Conservation (phyloP, 495 filamentous ascomycete species). For the Sporormia fimetaria region DNA sequence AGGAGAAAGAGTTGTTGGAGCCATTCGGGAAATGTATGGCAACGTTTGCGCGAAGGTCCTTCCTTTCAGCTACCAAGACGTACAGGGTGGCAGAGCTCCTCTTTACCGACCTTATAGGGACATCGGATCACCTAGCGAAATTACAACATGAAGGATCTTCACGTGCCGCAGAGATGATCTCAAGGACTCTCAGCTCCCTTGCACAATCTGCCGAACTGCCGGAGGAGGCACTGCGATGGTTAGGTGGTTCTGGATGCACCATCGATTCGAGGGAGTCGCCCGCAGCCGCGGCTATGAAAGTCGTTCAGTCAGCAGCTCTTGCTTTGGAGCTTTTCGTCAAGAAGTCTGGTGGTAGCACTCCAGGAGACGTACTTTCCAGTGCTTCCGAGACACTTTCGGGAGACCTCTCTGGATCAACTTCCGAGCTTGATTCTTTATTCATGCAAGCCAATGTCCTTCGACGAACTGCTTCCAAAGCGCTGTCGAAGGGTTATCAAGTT, state of each 20-base stretch:
- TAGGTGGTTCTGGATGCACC: not conserved
- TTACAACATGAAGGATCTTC: not conserved
- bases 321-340: slow-evolving; percentile 11
- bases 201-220: slow-evolving; percentile 16
- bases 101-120: slow-evolving; percentile 11
- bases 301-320: slow-evolving; percentile 11
- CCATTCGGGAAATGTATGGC: slow-evolving; percentile 57
- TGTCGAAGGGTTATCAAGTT: not conserved
- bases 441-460: slow-evolving; percentile 20
- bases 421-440: slow-evolving; percentile 23
- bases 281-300: slow-evolving; percentile 5
- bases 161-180: not conserved
- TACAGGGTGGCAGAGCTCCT: slow-evolving; percentile 24
- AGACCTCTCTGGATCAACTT: slow-evolving; percentile 17
- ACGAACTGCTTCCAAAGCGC: slow-evolving; percentile 15
- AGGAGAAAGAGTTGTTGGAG: slow-evolving; percentile 55
- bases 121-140: not conserved
- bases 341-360: not conserved
- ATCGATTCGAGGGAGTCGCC: not conserved
- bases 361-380: slow-evolving; percentile 3
- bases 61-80: slow-evolving; percentile 17
- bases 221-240: slow-evolving; percentile 19
- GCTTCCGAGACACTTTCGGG: slow-evolving; percentile 10
- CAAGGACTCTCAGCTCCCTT: slow-evolving; percentile 12
- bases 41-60: slow-evolving; percentile 45